phyloP scores from a whole-genome alignment of 1,284 basidiomycete species.

The Puccinia triticina region DNA sequence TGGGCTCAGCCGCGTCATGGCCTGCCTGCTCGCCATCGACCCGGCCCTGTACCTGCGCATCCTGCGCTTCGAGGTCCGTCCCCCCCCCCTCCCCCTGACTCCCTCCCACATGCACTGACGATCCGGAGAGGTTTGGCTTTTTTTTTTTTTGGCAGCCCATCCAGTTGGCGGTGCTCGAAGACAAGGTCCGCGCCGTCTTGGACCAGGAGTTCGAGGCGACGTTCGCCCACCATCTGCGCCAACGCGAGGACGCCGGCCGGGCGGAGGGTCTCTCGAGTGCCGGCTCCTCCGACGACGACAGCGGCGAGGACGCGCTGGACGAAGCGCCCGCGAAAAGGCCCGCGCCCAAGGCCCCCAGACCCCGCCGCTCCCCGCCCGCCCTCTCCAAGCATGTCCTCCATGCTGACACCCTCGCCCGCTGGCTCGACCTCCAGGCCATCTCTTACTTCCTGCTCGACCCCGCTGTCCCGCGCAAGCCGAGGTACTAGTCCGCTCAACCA shows the following conservation, averaged over 20 bases:
- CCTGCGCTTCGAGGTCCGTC: conserved; percentile 40
- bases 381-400: not conserved
- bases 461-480: conserved; percentile 21
- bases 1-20: conserved; percentile 12
- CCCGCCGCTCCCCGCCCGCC: too few relatives aligned
- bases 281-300: too few relatives aligned
- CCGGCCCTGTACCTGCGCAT: conserved; percentile 26
- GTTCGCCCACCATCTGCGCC: too few relatives aligned
- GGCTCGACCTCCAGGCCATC: conserved; percentile 40
- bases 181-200: too few relatives aligned
- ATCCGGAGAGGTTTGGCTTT: too few relatives aligned
- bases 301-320: too few relatives aligned
- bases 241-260: too few relatives aligned
- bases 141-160: conserved; percentile 17
- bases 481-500: too few relatives aligned
- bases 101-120: not conserved
- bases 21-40: conserved; percentile 1
- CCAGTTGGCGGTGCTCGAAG: conserved; percentile 18
- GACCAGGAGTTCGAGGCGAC: too few relatives aligned
- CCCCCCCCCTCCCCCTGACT: not conserved
- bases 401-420: conserved; percentile 7
- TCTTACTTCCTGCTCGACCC: conserved; percentile 37
- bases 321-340: too few relatives aligned
- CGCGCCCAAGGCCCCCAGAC: not conserved
- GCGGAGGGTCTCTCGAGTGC: too few relatives aligned